Conservation (phyloP, 2,329 filamentous ascomycete genomes). For the Ophiocordyceps camponoti-leonardi region DNA sequence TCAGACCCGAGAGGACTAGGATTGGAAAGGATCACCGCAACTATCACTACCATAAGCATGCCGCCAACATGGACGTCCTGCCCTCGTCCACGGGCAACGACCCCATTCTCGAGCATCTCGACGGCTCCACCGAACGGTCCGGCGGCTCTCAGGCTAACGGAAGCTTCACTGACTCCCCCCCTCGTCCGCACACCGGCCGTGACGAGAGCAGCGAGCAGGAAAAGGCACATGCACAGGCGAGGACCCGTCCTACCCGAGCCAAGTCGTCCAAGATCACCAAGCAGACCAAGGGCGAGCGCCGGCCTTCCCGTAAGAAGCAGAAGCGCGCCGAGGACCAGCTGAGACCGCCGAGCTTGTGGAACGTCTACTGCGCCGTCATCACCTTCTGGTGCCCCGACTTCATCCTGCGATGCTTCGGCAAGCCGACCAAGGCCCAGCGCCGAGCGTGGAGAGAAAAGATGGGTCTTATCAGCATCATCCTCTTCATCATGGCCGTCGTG, state of each 20-base stretch:
- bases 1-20: slow-evolving; percentile 73
- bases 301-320: slow-evolving; percentile 15
- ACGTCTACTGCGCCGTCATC: slow-evolving; percentile 81
- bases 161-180: slow-evolving; percentile 26
- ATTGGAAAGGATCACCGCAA: slow-evolving; percentile 82
- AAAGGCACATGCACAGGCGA: slow-evolving; percentile 14
- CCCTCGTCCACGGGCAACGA: slow-evolving; percentile 90
- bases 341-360: slow-evolving; percentile 78
- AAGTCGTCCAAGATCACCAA: slow-evolving; percentile 50
- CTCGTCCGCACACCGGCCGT: slow-evolving; percentile 16
- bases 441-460: slow-evolving; percentile 97
- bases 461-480: slow-evolving; percentile 84
- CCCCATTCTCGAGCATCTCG: slow-evolving; percentile 64
- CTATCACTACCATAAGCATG: slow-evolving; percentile 90
- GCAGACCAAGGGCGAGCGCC: slow-evolving; percentile 22
- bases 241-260: slow-evolving; percentile 20
- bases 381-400: slow-evolving; percentile 92
- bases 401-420: slow-evolving; percentile 70
- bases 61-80: slow-evolving; percentile 75
- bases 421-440: slow-evolving; percentile 68
- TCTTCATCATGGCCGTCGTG: slow-evolving; percentile 72
- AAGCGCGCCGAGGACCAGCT: slow-evolving; percentile 42
- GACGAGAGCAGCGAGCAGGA: slow-evolving; percentile 14
- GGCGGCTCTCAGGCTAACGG: slow-evolving; percentile 26
- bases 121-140: slow-evolving; percentile 42